These are phyloP conservation scores for Clonostachys solani DNA, from an alignment of 2,329 filamentous ascomycete species.

Conservation along the genomic window DNA sequence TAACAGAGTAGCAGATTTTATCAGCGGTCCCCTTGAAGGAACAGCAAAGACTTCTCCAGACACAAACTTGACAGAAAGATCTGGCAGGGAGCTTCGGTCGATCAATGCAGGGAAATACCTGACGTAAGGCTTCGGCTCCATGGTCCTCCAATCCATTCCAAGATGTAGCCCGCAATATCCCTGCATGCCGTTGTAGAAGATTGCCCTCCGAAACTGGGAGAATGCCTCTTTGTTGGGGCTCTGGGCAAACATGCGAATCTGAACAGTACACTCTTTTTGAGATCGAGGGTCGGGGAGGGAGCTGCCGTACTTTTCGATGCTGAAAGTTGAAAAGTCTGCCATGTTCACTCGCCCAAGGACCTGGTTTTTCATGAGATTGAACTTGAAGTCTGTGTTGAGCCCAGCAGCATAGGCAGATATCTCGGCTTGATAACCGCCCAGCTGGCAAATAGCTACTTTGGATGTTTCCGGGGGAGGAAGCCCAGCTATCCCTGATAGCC, in stretches of 20 bases:
- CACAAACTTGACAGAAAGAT: conserved; percentile 12
- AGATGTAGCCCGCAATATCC: conserved; percentile 25
- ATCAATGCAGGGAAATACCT: conserved; percentile 24
- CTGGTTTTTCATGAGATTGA: conserved; percentile 15
- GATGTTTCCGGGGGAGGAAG: conserved; percentile 29
- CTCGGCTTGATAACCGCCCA: conserved; percentile 31
- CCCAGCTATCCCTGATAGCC: conserved; percentile 28
- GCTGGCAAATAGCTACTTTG: conserved; percentile 30
- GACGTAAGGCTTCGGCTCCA: conserved; percentile 21
- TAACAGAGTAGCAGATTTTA: neutral
- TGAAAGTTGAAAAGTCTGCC: conserved; percentile 16
- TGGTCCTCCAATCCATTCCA: conserved; percentile 26
- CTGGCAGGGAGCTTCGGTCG: conserved; percentile 4
- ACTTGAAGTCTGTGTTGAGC: conserved; percentile 16
- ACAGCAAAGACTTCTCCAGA: conserved; percentile 4
- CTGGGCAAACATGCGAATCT: conserved; percentile 34
- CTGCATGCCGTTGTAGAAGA: conserved; percentile 22
- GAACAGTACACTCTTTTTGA: conserved; percentile 31
- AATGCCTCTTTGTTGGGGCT: conserved; percentile 14
- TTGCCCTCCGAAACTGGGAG: conserved; percentile 8
- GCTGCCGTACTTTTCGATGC: conserved; percentile 20
- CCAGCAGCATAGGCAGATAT: conserved; percentile 13
- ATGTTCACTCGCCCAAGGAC: conserved; percentile 13
- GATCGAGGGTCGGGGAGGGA: conserved; percentile 12
- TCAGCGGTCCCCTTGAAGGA: neutral